Evolutionary conservation across 495 filamentous ascomycete genomes (phyloP).

Genomic region (Chaetomium fimeti): DNA sequence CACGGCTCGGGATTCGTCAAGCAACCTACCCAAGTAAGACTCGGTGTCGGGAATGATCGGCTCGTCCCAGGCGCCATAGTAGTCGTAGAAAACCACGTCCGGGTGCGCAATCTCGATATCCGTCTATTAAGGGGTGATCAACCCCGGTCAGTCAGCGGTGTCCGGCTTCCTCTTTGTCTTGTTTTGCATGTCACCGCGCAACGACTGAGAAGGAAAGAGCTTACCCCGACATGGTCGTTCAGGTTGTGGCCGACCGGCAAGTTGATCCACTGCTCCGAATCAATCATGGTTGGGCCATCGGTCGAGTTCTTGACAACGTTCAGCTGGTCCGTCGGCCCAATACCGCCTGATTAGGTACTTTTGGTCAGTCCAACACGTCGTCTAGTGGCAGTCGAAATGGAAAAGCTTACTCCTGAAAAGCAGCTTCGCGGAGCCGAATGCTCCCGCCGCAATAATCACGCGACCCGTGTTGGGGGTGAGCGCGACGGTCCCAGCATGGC

Average conservation of each 20-base stretch:
- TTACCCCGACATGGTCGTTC: slow-evolving; percentile 64
- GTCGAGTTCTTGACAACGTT: slow-evolving; percentile 53
- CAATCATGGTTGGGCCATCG: slow-evolving; percentile 52
- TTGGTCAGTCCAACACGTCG: background rate
- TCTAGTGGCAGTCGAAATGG: background rate
- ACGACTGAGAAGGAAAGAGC: background rate
- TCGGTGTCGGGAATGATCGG: slow-evolving; percentile 38
- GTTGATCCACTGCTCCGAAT: slow-evolving; percentile 58
- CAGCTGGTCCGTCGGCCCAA: slow-evolving; percentile 59
- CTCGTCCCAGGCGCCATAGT: slow-evolving; percentile 57
- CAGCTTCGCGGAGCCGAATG: slow-evolving; percentile 67
- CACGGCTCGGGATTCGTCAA: background rate
- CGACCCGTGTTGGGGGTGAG: slow-evolving; percentile 57
- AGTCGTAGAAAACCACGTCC: slow-evolving; percentile 61
- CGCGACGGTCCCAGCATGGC: slow-evolving; percentile 56
- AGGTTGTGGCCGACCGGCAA: slow-evolving; percentile 70
- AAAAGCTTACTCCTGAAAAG: slow-evolving; percentile 45
- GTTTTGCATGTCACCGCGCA: background rate
- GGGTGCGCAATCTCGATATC: slow-evolving; percentile 61
- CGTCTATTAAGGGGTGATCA: slow-evolving; percentile 39
- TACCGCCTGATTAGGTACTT: slow-evolving; percentile 44
- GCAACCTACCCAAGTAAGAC: slow-evolving; percentile 37
- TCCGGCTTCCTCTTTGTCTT: background rate
- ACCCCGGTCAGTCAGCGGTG: background rate
- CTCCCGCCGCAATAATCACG: slow-evolving; percentile 66